Percentiles rank a stretch among this genome's conserved stretches.
Evolutionary conservation across 306 rosid species (phyloP).

Genomic region (Medicago arabica): DNA sequence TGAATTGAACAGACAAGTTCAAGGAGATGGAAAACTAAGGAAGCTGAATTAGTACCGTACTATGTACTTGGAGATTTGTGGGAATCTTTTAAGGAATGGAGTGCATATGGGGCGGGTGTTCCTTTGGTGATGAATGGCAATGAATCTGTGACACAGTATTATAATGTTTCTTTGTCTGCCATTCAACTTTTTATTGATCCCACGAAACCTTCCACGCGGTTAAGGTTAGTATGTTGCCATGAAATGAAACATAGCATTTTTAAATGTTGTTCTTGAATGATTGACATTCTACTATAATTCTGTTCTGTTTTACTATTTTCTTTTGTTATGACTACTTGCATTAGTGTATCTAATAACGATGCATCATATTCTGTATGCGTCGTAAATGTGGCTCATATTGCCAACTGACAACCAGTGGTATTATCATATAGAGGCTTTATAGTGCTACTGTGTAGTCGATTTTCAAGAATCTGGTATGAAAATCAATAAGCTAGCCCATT

Average conservation of each 20-base stretch:
- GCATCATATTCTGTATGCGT: constrained; percentile 1
- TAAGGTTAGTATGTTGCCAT: constrained; percentile 53
- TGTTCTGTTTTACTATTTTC: constrained; percentile 10
- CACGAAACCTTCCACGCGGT: constrained; percentile 60
- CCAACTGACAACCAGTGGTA: background rate
- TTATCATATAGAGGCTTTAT: background rate
- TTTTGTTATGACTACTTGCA: constrained; percentile 21
- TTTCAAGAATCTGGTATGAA: background rate
- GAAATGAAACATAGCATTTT: background rate
- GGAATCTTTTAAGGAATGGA: constrained; percentile 91
- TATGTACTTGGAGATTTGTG: constrained; percentile 87
- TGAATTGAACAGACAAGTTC: constrained; percentile 55
- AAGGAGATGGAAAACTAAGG: constrained; percentile 62
- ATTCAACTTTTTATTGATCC: constrained; percentile 83
- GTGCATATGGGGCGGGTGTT: constrained; percentile 88
- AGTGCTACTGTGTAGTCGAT: background rate
- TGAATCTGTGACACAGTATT: constrained; percentile 86
- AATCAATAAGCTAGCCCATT: background rate
- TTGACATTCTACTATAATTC: background rate
- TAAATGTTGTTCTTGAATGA: background rate
- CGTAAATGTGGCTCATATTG: constrained; percentile 10
- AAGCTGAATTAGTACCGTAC: constrained; percentile 66
- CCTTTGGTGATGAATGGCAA: constrained; percentile 78
- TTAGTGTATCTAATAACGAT: background rate
- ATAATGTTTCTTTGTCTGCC: constrained; percentile 85